Conservation (phyloP, 352 stramenopile genomes). For the Stramenopiles sp. region DNA sequence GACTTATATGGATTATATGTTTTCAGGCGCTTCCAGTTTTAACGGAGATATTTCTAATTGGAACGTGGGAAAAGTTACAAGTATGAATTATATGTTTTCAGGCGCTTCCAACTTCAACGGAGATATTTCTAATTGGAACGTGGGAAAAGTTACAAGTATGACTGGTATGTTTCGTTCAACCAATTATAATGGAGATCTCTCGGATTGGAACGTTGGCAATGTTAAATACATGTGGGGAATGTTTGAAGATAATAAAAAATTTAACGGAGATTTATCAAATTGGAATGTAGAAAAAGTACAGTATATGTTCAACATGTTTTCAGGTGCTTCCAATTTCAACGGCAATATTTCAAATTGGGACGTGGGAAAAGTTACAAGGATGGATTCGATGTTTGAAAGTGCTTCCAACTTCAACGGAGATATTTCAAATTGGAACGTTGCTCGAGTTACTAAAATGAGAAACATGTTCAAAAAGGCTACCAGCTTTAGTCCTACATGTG, state of each 20-base stretch:
- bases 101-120: background rate
- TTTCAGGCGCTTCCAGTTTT: background rate
- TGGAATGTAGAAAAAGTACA: conserved; percentile 4
- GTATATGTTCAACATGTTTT: conserved; percentile 10
- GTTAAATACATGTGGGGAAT: conserved; percentile 18
- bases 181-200: background rate
- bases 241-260: conserved; percentile 14
- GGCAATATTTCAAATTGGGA: background rate
- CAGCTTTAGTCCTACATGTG: too few species aligned
- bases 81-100: conserved; percentile 14
- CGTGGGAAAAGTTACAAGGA: conserved; percentile 17
- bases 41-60: background rate
- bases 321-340: background rate
- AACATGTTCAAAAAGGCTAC: too few species aligned
- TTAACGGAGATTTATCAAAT: background rate
- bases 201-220: conserved; percentile 15
- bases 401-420: too few species aligned
- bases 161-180: conserved; percentile 12
- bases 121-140: conserved; percentile 2
- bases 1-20: conserved; percentile 16
- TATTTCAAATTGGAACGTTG: too few species aligned
- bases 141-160: conserved; percentile 19
- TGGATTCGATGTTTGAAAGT: conserved; percentile 17
- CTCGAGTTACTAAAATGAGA: too few species aligned
- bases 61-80: conserved; percentile 14